phyloP scores from a whole-genome alignment of 2,329 filamentous ascomycete species.

The Aureobasidium sp. region DNA sequence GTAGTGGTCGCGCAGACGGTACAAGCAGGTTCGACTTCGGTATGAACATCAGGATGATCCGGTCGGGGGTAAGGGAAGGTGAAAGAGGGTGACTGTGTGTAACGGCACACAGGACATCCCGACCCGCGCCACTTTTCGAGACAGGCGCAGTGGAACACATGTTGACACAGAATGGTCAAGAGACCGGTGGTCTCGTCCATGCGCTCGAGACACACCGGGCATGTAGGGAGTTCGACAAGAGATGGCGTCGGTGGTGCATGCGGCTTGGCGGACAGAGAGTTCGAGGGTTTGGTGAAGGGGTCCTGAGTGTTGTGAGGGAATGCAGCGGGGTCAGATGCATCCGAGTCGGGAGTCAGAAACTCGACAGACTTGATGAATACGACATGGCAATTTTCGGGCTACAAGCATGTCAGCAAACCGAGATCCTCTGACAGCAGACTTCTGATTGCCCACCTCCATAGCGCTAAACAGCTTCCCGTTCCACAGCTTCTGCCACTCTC shows the following conservation, averaged over 20 bases:
- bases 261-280: constrained; percentile 45
- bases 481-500: constrained; percentile 74
- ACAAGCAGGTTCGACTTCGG: constrained; percentile 64
- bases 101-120: constrained; percentile 90
- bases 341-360: constrained; percentile 56
- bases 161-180: constrained; percentile 92
- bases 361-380: constrained; percentile 90
- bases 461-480: constrained; percentile 90
- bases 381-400: constrained; percentile 90
- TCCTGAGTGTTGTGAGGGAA: constrained; percentile 55
- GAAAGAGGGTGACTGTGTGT: constrained; percentile 57
- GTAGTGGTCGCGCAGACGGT: constrained; percentile 68
- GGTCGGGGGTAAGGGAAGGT: constrained; percentile 31
- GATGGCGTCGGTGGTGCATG: constrained; percentile 71
- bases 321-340: constrained; percentile 36
- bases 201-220: constrained; percentile 88
- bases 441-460: constrained; percentile 58
- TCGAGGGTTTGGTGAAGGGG: constrained; percentile 52
- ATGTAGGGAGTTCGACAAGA: constrained; percentile 85
- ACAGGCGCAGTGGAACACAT: constrained; percentile 95
- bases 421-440: constrained; percentile 9
- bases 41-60: constrained; percentile 21
- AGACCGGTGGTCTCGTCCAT: constrained; percentile 97
- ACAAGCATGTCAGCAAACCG: not conserved
- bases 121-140: constrained; percentile 92